Evolutionary conservation across 2,329 filamentous ascomycete species (phyloP), one percentile per base, ranked within the genome.

Genomic region (Ceratocystis alfenasii): DNA sequence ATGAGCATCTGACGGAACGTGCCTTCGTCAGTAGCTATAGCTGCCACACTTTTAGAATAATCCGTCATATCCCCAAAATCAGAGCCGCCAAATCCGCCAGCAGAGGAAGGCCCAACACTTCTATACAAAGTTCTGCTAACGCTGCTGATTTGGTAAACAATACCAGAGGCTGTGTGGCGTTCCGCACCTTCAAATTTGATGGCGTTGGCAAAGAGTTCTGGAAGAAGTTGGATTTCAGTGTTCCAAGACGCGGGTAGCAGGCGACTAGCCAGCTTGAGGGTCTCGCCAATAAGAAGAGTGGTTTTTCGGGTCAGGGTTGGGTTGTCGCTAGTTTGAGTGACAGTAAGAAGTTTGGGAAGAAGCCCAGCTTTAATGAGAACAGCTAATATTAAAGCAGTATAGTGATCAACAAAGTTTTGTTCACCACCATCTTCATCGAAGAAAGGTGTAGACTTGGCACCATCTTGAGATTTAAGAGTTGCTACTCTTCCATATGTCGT

Each of bases 121-220:
- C 91, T 83, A 73, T 95, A 95, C 15, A 99, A 78, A 0, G 92
- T 97, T 69, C 90, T 85, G 74, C 93, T 99, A 70, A 99, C 91
- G 73, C 93, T 96, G 76, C 96, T 96, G 65, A 99, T 95, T 73
- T 97, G 94, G 72, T 97, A 99, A 12, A 99, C 90, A 20, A 95
- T 95, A 6, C 90, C 87, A 6, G 90, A 92, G 5, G 93, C 90
- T 66, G 88, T 80, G 70, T 92, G 92, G 65, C 90, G 86, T 28
- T 85, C 82, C 36, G 92, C 84, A 22, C 85, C 80, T 25, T 83
- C 79, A 70, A 92, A 90, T 44, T 85, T 82, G 1, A 89, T 82
- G 3, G 92, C 90, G 0, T 87, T 85, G 5, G 87, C 81, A 71
- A 99, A 88, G 1, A 97, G 80, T 68, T 93, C 87, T 0, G 94